Conservation (phyloP, 202 grass and related monocot species). For the Dendrocalamus latiflorus region DNA sequence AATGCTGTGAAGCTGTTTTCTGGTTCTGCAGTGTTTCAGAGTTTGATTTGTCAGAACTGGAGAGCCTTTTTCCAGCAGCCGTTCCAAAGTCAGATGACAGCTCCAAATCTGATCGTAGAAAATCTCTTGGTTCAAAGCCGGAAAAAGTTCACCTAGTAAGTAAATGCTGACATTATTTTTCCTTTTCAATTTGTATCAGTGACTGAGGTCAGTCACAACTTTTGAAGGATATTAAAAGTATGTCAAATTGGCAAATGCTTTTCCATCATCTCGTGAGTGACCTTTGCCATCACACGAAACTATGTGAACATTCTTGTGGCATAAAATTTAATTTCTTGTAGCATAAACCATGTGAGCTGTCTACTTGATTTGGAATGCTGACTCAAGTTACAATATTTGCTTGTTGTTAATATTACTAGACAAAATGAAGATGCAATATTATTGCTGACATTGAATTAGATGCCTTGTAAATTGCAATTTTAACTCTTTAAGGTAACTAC, state of each 20-base stretch:
- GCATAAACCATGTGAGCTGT: background rate
- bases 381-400: background rate
- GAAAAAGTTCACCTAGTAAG: conserved; percentile 98
- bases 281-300: background rate
- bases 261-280: background rate
- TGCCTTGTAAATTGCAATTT: conserved; percentile 29
- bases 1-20: conserved; percentile 24
- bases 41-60: conserved; percentile 91
- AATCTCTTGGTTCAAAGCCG: conserved; percentile 91
- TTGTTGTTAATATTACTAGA: background rate
- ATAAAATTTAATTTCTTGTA: background rate
- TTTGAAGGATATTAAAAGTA: background rate
- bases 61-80: conserved; percentile 79
- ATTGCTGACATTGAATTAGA: background rate
- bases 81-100: conserved; percentile 63
- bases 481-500: background rate
- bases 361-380: background rate
- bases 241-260: background rate
- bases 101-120: conserved; percentile 78
- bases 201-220: background rate
- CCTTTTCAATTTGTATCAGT: background rate
- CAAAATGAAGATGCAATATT: background rate
- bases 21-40: conserved; percentile 72
- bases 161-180: conserved; percentile 31
- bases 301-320: background rate